Percentiles rank a stretch among this genome's conserved stretches.
Evolutionary conservation across 2,329 filamentous ascomycete genomes (phyloP).

Genomic region (Chaetomium olivaceum): DNA sequence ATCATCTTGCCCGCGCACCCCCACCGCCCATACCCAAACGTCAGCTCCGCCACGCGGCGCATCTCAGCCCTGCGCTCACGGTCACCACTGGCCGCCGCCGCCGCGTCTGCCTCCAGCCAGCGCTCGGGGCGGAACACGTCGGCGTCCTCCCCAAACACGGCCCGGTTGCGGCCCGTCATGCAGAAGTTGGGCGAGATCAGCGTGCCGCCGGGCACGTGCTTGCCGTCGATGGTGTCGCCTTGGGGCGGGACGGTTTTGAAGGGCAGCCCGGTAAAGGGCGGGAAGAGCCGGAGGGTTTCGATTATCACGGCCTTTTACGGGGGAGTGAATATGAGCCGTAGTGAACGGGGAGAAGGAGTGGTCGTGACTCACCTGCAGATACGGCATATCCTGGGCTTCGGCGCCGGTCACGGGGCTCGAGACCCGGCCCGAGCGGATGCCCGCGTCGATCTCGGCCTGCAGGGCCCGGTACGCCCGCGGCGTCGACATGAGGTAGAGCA

Average conservation of each 20-base stretch:
- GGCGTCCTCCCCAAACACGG: slow-evolving; percentile 42
- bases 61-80: slow-evolving; percentile 23
- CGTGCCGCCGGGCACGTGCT: slow-evolving; percentile 37
- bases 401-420: slow-evolving; percentile 23
- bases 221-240: slow-evolving; percentile 36
- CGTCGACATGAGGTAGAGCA: slow-evolving; percentile 35
- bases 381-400: slow-evolving; percentile 27
- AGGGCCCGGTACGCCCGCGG: slow-evolving; percentile 32
- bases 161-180: slow-evolving; percentile 25
- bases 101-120: slow-evolving; percentile 44
- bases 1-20: slow-evolving; percentile 46
- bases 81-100: not conserved
- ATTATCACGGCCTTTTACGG: slow-evolving; percentile 29
- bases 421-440: slow-evolving; percentile 18
- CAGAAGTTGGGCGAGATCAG: slow-evolving; percentile 30
- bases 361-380: slow-evolving; percentile 26
- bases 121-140: slow-evolving; percentile 48
- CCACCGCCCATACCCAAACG: slow-evolving; percentile 45
- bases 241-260: slow-evolving; percentile 35
- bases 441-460: slow-evolving; percentile 28
- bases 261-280: slow-evolving; percentile 29
- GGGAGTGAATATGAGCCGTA: too few relatives aligned
- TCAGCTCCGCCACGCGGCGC: slow-evolving; percentile 36
- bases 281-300: slow-evolving; percentile 31
- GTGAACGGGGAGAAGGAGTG: too few relatives aligned